phyloP scores from a whole-genome alignment of 2,329 filamentous ascomycete species.

The Coniochaeta pulveracea region DNA sequence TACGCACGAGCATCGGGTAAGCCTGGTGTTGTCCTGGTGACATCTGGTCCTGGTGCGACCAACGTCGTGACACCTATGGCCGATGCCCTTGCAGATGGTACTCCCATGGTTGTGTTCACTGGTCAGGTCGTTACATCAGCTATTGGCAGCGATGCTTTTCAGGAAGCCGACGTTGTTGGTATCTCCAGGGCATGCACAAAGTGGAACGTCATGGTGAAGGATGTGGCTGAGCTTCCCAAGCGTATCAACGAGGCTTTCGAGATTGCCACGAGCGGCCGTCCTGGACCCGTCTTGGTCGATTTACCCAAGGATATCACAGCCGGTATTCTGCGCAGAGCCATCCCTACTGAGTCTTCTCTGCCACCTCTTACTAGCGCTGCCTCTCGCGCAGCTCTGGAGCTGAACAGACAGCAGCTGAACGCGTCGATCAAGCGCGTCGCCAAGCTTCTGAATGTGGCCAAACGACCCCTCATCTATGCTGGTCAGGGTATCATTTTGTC shows the following conservation, averaged over 20 bases:
- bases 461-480: constrained; percentile 93
- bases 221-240: constrained; percentile 80
- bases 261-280: constrained; percentile 88
- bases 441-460: constrained; percentile 71
- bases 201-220: constrained; percentile 99
- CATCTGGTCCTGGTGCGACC: constrained; percentile 90
- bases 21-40: constrained; percentile 92
- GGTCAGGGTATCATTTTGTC: constrained; percentile 79
- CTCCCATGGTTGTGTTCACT: constrained; percentile 88
- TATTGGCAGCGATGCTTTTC: constrained; percentile 93
- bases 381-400: constrained; percentile 65
- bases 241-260: constrained; percentile 97
- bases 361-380: constrained; percentile 80
- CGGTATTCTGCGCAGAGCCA: constrained; percentile 69
- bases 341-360: constrained; percentile 63
- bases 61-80: constrained; percentile 96
- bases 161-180: constrained; percentile 88
- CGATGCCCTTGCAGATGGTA: constrained; percentile 90
- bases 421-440: constrained; percentile 67
- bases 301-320: constrained; percentile 94
- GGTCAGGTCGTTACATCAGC: constrained; percentile 85
- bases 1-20: constrained; percentile 90
- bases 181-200: constrained; percentile 94
- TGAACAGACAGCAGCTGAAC: constrained; percentile 61
- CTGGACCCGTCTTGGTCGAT: constrained; percentile 90